Evolutionary conservation across 2,329 filamentous ascomycete species (phyloP), one percentile per base, ranked within the genome.

Genomic region (Coleophoma cylindrospora): DNA sequence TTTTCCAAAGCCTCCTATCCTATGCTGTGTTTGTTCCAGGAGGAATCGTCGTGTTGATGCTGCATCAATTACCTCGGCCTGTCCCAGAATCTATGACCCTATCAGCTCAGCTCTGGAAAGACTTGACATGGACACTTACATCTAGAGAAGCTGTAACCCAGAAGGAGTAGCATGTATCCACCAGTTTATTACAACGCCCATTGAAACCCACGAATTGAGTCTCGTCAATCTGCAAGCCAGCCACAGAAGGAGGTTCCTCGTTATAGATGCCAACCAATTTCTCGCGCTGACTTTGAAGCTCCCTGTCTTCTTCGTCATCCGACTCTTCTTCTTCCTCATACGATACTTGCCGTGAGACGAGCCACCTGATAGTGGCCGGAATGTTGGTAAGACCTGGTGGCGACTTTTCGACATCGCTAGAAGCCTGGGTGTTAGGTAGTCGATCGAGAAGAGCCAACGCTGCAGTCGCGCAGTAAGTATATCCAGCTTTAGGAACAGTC

Each of bases 121-220:
- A 51, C 14, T 10, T 21, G 21, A 27, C 40, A 21, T 15, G 21
- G 27, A 41, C 4, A 40, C 66, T 60, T 67, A 76, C 74, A 51
- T 67, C 65, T 46, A 79, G 66, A 46, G 90, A 82, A 2, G 82
- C 90, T 4, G 79, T 77, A 0, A 89, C 89, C 94, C 94, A 99
- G 75, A 92, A 99, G 19, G 83, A 86, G 68, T 99, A 99, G 70
- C 94, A 99, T 0, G 94, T 97, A 69, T 99, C 94, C 10, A 89
- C 87, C 44, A 85, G 78, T 68, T 99, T 99, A 72, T 96, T 96
- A 65, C 82, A 84, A 45, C 94, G 83, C 22, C 94, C 94, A 62
- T 95, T 96, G 70, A 95, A 91, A 10, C 91, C 94, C 1, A 89
- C 78, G 75, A 64, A 54, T 61, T 64, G 46, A 61, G 63, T 37